Evolutionary conservation across 257 asterid genomes (phyloP).

Genomic region (Capsicum chinense): DNA sequence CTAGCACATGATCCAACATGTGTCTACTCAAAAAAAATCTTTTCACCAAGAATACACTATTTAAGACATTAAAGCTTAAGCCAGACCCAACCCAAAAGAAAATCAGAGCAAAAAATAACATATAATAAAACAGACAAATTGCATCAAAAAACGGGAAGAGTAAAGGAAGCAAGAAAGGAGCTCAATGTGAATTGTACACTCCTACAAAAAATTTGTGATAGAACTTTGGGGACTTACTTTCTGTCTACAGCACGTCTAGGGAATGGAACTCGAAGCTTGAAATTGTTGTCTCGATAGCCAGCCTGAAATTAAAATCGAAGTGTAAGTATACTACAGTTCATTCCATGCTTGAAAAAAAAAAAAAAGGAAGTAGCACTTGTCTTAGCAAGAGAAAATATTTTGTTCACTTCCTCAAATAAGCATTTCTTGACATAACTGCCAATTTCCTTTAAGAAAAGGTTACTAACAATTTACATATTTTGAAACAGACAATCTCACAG

Average conservation of each 20-base stretch:
- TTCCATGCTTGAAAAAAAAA: background rate
- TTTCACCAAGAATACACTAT: background rate
- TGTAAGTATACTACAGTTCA: background rate
- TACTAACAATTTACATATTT: background rate
- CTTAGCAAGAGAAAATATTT: background rate
- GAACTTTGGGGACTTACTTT: slow-evolving; percentile 61
- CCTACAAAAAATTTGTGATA: background rate
- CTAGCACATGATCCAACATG: background rate
- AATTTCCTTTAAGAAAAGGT: background rate
- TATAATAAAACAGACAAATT: background rate
- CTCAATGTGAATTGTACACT: background rate
- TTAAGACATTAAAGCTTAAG: background rate
- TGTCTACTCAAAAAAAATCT: background rate
- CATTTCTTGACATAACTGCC: background rate
- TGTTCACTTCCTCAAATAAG: slow-evolving; percentile 17
- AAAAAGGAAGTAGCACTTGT: background rate
- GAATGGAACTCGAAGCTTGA: slow-evolving; percentile 92
- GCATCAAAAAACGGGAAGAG: slow-evolving; percentile 8
- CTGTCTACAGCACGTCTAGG: slow-evolving; percentile 81
- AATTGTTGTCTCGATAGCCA: slow-evolving; percentile 65
- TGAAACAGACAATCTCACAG: slow-evolving; percentile 9
- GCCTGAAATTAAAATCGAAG: slow-evolving; percentile 53
- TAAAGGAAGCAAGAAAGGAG: background rate
- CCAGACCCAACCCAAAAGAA: slow-evolving; percentile 19
- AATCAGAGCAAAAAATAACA: background rate